A percentile compares a stretch with the other conserved stretches of the same genome.
phyloP scores from a whole-genome alignment of 306 rosid species.

The Quercus parvula region DNA sequence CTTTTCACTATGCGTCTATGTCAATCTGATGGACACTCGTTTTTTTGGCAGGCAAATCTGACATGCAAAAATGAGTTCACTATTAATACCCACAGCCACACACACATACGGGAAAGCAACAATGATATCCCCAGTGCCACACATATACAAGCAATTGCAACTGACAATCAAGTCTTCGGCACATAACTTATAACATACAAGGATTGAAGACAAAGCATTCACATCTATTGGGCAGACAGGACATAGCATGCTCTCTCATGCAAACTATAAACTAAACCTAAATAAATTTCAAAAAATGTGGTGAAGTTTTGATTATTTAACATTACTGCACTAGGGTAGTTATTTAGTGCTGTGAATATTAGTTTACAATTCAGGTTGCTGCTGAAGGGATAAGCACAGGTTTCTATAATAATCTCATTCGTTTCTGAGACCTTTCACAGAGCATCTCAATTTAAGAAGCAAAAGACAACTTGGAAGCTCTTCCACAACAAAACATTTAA shows the following conservation, averaged over 20 bases:
- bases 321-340: neutral
- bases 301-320: neutral
- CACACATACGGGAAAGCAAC: neutral
- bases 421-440: neutral
- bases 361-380: neutral
- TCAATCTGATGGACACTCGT: neutral
- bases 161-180: neutral
- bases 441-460: neutral
- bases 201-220: neutral
- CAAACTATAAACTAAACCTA: neutral
- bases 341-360: neutral
- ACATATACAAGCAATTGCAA: neutral
- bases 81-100: neutral
- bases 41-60: neutral
- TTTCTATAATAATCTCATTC: neutral
- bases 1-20: neutral
- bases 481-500: neutral
- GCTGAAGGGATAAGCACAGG: neutral
- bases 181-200: neutral
- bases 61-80: neutral
- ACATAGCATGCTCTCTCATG: neutral
- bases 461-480: neutral
- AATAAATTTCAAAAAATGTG: neutral
- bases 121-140: neutral
- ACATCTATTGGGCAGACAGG: neutral